Conservation (phyloP, 1,284 basidiomycete genomes). For the Trametes pubescens region DNA sequence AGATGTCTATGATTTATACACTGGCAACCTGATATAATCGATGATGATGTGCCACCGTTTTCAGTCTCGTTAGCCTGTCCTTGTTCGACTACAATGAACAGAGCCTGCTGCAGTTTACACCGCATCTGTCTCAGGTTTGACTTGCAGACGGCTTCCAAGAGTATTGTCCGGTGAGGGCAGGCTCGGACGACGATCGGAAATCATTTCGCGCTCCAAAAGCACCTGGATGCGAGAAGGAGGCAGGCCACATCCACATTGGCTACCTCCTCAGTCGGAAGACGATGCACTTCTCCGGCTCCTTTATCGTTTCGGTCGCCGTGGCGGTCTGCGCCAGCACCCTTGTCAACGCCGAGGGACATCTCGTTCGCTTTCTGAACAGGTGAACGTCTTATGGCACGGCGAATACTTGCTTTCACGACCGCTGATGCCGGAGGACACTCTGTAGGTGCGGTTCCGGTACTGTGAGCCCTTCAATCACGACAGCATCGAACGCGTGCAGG, state of each 20-base stretch:
- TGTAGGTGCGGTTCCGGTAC: background rate
- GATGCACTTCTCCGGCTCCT: background rate
- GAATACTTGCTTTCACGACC: background rate
- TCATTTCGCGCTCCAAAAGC: background rate
- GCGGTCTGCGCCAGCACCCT: background rate
- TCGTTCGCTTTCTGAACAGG: slow-evolving; percentile 2
- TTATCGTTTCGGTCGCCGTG: background rate
- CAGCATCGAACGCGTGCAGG: background rate
- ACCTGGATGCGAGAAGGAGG: background rate
- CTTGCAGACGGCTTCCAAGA: background rate
- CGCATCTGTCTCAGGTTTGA: background rate
- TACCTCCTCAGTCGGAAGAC: background rate
- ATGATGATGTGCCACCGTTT: too few species aligned
- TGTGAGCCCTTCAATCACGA: background rate
- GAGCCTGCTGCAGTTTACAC: too few species aligned
- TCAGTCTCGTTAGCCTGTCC: too few species aligned
- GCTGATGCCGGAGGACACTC: background rate
- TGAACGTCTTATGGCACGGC: background rate
- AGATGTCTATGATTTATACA: too few species aligned
- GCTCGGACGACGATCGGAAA: background rate
- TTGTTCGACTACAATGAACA: background rate
- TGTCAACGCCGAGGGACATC: background rate
- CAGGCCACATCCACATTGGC: background rate
- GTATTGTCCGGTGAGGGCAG: background rate
- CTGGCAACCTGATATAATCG: too few species aligned